Percentiles rank a stretch among this genome's conserved stretches.
These are phyloP conservation scores for Ustilago loliicola DNA, from an alignment of 1,284 basidiomycete genomes.

Conservation along the genomic window DNA sequence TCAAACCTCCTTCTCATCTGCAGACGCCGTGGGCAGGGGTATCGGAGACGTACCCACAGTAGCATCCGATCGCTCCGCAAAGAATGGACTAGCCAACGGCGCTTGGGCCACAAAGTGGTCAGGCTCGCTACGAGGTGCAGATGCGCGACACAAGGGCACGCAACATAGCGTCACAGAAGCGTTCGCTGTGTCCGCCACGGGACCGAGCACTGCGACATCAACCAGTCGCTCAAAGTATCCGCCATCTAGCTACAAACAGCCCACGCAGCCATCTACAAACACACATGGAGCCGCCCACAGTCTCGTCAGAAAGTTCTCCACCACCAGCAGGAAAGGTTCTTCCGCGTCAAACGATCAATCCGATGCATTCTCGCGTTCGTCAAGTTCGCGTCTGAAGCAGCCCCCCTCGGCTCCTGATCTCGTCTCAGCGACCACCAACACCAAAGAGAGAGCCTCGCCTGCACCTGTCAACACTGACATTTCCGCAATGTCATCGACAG, in stretches of 20 bases:
- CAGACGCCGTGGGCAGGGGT: slow-evolving; percentile 8
- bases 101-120: slow-evolving; percentile 22
- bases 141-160: not conserved
- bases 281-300: slow-evolving; percentile 2
- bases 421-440: not conserved
- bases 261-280: not conserved
- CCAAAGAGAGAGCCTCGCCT: not conserved
- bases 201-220: not conserved
- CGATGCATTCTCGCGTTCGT: not conserved
- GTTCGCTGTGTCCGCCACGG: not conserved
- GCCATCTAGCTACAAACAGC: slow-evolving; percentile 28
- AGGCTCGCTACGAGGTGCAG: slow-evolving; percentile 7
- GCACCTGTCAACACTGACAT: slow-evolving; percentile 13
- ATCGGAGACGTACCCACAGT: slow-evolving; percentile 30
- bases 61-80: not conserved
- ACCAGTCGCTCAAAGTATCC: slow-evolving; percentile 16
- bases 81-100: not conserved
- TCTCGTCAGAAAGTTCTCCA: slow-evolving; percentile 24
- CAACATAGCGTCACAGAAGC: not conserved
- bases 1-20: slow-evolving; percentile 18
- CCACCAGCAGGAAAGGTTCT: slow-evolving; percentile 12
- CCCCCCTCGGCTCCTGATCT: not conserved
- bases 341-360: not conserved
- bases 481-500: slow-evolving; percentile 36
- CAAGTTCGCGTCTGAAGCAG: not conserved